Evolutionary conservation across 495 filamentous ascomycete genomes (phyloP).

Genomic region (Penicillium canescens): DNA sequence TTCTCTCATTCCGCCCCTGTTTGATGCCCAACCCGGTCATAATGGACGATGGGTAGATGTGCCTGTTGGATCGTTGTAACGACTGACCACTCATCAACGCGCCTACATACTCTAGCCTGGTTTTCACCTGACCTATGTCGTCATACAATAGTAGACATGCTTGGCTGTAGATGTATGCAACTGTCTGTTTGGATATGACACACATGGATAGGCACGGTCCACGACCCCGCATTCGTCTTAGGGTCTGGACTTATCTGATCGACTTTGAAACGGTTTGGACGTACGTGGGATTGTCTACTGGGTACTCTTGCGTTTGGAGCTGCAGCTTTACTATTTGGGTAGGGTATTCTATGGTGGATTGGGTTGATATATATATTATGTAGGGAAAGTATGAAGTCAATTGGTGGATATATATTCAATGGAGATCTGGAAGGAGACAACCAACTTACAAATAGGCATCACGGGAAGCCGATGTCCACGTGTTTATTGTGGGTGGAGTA

Average conservation of each 20-base stretch:
- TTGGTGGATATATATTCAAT: too few species aligned
- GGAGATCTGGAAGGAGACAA: too few species aligned
- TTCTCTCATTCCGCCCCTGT: too few species aligned
- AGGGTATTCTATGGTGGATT: too few species aligned
- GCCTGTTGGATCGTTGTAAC: too few species aligned
- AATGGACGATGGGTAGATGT: too few species aligned
- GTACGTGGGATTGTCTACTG: neutral
- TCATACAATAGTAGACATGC: neutral
- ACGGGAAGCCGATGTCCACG: too few species aligned
- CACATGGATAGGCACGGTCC: slow-evolving; percentile 2
- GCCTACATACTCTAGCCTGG: neutral
- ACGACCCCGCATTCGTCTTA: slow-evolving; percentile 1
- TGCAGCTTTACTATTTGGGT: too few species aligned
- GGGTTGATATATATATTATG: too few species aligned
- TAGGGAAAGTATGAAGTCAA: too few species aligned
- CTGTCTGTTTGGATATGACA: neutral
- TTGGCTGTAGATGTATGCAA: neutral
- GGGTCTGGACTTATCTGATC: slow-evolving; percentile 12
- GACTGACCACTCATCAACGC: neutral
- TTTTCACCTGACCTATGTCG: slow-evolving; percentile 1
- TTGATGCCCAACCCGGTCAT: neutral
- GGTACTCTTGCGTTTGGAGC: neutral
- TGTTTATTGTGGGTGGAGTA: too few species aligned
- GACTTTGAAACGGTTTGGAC: neutral
- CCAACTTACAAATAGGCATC: too few species aligned